Evolutionary conservation across 2,329 filamentous ascomycete species (phyloP).

Genomic region (Microthyrium microscopicum): DNA sequence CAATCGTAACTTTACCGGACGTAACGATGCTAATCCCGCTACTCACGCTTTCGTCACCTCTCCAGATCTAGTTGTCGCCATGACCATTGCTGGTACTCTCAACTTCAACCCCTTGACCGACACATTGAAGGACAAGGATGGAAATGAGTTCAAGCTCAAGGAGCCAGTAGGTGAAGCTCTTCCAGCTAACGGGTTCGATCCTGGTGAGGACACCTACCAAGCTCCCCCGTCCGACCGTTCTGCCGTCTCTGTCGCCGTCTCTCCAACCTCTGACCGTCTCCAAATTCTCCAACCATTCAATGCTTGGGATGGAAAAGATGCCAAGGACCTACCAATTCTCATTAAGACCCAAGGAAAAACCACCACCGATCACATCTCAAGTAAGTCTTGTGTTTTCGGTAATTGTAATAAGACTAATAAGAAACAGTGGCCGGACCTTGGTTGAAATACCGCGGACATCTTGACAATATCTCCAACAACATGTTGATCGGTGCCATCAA

Average conservation of each 20-base stretch:
- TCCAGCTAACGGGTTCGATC: constrained; percentile 69
- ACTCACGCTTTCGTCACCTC: constrained; percentile 90
- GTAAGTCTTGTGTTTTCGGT: constrained; percentile 12
- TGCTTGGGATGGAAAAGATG: constrained; percentile 86
- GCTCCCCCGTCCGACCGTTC: constrained; percentile 69
- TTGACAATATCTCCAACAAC: constrained; percentile 99
- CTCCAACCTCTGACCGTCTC: constrained; percentile 81
- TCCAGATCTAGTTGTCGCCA: constrained; percentile 73
- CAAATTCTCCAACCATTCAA: constrained; percentile 79
- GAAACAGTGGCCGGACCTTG: constrained; percentile 64
- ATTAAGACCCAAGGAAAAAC: constrained; percentile 97
- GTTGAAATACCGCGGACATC: constrained; percentile 96
- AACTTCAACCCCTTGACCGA: constrained; percentile 94
- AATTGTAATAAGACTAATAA: background rate
- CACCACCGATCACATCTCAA: constrained; percentile 92
- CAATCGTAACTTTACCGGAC: constrained; percentile 99
- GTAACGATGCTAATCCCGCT: constrained; percentile 90
- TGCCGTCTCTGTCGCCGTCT: constrained; percentile 61
- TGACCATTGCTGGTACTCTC: constrained; percentile 68
- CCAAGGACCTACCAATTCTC: constrained; percentile 66
- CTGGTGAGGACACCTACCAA: constrained; percentile 88
- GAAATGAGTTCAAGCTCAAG: constrained; percentile 85
- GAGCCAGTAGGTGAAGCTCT: constrained; percentile 68
- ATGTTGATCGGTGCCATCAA: constrained; percentile 98
- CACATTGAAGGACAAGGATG: constrained; percentile 82